Base-by-base conservation (phyloP, 2,329 filamentous ascomycete species). In the Alternaria ethzedia region DNA sequence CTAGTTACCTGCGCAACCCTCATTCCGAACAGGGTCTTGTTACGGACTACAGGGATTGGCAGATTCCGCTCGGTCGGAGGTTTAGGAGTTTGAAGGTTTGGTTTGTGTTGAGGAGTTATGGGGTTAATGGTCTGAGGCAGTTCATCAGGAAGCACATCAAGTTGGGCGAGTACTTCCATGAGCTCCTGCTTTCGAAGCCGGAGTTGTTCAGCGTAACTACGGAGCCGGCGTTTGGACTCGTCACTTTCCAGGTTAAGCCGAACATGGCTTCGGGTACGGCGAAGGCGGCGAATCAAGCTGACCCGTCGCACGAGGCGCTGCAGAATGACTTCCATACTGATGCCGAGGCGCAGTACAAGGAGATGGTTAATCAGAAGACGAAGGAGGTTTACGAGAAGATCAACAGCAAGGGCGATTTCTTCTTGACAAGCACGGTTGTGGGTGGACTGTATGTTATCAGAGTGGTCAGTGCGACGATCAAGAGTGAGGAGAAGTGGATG, bases 41-140 rank as follows among this genome's bases (percentile, higher is more conserved):
- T 1, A 97, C 93, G 23, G 95, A 98, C 81, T 97, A 97, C 83
- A 89, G 95, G 50, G 94, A 98, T 84, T 98, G 95, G 95, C 94
- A 97, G 82, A 96, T 98, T 73, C 94, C 95, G 0, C 89, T 98
- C 0, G 95, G 95, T 9, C 86, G 95, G 3, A 86, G 95, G 15
- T 98, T 98, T 86, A 87, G 95, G 64, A 89, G 91, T 3, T 82
- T 98, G 61, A 98, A 98, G 83, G 90, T 97, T 67, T 98, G 95
- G 95, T 97, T 97, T 77, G 94, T 98, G 8, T 83, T 97, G 72
- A 86, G 95, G 47, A 90, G 87, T 46, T 97, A 94, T 76, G 95
- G 95, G 0, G 82, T 96, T 55, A 84, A 85, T 28, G 95, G 94
- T 0, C 81, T 98, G 74, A 89, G 89, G 70, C 85, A 82, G 5